Evolutionary conservation across 768 basidiomycete genomes (phyloP).

Genomic region (Russula griseocarnosa): DNA sequence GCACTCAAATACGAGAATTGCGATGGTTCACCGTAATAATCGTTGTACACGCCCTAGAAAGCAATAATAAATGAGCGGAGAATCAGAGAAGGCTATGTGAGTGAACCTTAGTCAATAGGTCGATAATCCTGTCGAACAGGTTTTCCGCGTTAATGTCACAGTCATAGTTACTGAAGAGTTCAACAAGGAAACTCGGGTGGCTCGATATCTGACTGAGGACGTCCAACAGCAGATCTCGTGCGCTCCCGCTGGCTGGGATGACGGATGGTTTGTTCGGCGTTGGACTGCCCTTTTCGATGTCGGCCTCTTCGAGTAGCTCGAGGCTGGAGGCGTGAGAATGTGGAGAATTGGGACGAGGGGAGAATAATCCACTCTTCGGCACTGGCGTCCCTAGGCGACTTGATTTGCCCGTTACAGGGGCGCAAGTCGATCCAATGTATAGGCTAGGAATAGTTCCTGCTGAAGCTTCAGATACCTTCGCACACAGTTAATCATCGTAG

Average conservation of each 20-base stretch:
- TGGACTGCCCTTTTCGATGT: constrained; percentile 47
- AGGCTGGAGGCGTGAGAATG: constrained; percentile 43
- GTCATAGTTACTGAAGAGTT: constrained; percentile 94
- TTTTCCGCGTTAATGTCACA: constrained; percentile 97
- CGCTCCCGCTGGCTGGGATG: constrained; percentile 76
- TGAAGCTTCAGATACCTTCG: constrained; percentile 84
- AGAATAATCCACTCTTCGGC: constrained; percentile 14
- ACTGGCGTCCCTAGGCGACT: constrained; percentile 28
- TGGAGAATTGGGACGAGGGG: constrained; percentile 33
- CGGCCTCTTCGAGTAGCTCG: constrained; percentile 39
- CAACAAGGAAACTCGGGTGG: constrained; percentile 90
- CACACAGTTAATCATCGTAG: constrained; percentile 86
- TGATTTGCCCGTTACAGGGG: constrained; percentile 42
- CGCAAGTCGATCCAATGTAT: constrained; percentile 86
- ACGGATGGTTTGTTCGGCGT: constrained; percentile 38
- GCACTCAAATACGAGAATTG: constrained; percentile 69
- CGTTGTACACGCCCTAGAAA: constrained; percentile 73
- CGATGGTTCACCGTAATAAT: constrained; percentile 51
- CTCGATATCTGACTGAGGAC: constrained; percentile 76
- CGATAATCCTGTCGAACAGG: constrained; percentile 83
- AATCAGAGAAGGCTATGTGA: background rate
- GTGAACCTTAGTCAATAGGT: constrained; percentile 68
- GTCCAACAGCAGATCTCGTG: constrained; percentile 85
- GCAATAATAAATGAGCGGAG: constrained; percentile 13
- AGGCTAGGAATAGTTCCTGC: constrained; percentile 91